A percentile compares a stretch with the other conserved stretches of the same genome.
phyloP scores from a whole-genome alignment of 148 eudicot genomes.

The Dysphania ambrosioides region DNA sequence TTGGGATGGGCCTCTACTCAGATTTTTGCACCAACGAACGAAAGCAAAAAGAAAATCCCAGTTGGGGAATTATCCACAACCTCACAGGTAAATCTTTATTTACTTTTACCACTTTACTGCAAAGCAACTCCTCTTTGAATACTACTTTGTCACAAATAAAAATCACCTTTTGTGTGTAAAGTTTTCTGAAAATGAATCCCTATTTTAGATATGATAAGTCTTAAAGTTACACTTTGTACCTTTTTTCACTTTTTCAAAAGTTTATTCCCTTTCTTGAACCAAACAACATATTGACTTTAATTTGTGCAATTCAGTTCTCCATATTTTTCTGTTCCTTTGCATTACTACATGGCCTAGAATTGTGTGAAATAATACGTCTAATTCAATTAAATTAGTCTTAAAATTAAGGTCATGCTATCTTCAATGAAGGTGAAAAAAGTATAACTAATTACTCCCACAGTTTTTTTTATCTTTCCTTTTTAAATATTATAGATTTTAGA shows the following conservation, averaged over 20 bases:
- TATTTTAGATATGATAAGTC: too few species aligned
- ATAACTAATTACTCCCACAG: too few species aligned
- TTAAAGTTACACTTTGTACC: neutral
- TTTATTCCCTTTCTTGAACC: neutral
- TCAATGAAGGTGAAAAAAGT: too few species aligned
- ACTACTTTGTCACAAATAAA: neutral
- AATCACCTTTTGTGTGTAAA: neutral
- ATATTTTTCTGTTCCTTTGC: neutral
- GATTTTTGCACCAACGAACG: slow-evolving; percentile 75
- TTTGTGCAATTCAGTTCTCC: neutral
- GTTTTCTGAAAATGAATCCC: neutral
- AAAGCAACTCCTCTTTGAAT: neutral
- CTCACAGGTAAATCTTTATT: slow-evolving; percentile 49
- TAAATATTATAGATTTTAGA: too few species aligned
- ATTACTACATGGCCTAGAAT: neutral
- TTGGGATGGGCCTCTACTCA: slow-evolving; percentile 86
- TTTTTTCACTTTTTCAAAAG: neutral
- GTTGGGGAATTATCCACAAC: slow-evolving; percentile 27
- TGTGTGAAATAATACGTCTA: neutral
- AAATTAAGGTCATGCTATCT: too few species aligned
- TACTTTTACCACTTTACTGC: neutral
- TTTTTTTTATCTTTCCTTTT: too few species aligned
- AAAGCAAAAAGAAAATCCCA: slow-evolving; percentile 49
- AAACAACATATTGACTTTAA: neutral
- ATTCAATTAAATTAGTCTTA: too few species aligned